Base-by-base conservation (phyloP, 78 protist genomes). In the Dictyostelium purpureum region DNA sequence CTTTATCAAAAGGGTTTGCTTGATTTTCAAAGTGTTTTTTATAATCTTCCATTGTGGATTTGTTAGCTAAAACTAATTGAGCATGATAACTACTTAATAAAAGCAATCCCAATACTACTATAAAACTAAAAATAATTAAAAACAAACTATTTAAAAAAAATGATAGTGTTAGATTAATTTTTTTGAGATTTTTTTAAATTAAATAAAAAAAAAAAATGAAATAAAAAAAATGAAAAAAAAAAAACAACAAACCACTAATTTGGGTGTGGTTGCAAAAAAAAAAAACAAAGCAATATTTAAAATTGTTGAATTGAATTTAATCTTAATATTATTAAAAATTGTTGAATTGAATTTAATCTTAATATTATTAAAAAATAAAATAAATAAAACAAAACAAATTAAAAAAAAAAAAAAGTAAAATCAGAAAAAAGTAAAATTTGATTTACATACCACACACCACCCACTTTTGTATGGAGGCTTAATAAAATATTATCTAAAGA, bases 1-100 rank as follows among this genome's bases (percentile, higher is more conserved):
- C 71, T 0, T 63, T 63, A 31, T 63, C 71, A 33, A 33, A 63
- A 28, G 71, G 71, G 42, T 54, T 57, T 65, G 18, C 26, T 40
- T 78, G 40, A 12, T 21, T 42, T 65, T 63, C n/a, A 65, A 63
- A 16, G 43, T 38, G 31, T 67, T 63, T 45, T 65, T 79, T 21
- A n/a, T 63, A 63, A 51, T 67, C 47, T 24, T 80, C 89, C 14
- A 56, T 45, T 33, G 89, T 80, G 14, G 89, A 63, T 49, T 49
- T 54, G 67, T 80, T 80, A 24, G 12, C 6, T 11, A 51, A 26
- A 47, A 70, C 16, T 18, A 80, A 66, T 45, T 52, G 26, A 33
- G 33, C 33, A 37, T 80, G 89, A 38, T 51, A 80, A n/a, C n/a
- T 19, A 51, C 24, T n/a, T 66, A 80, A 37, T 21, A 54, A 42